These are phyloP conservation scores for Fraxinus velutina DNA, from an alignment of 305 asterid species.

Conservation along the genomic window DNA sequence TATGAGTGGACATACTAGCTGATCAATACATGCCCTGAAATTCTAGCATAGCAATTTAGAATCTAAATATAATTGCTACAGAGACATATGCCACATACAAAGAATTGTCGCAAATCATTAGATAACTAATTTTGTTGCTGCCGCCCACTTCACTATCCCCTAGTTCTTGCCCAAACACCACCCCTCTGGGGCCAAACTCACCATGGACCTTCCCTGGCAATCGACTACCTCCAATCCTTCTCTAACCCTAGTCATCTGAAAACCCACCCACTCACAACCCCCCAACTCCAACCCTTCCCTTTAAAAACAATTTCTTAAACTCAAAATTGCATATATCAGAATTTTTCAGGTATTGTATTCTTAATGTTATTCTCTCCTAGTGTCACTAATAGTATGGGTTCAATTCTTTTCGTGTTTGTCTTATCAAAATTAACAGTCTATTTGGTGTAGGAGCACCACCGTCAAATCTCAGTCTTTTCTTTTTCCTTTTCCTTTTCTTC, in stretches of 20 bases:
- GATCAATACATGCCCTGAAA: constrained; percentile 19
- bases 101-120: background rate
- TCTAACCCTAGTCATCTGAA: background rate
- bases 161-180: background rate
- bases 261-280: background rate
- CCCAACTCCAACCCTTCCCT: background rate
- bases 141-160: background rate
- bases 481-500: background rate
- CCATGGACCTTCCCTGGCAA: background rate
- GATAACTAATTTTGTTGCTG: background rate
- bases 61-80: background rate
- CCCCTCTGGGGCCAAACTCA: background rate
- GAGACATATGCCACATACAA: background rate
- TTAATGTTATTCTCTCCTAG: background rate
- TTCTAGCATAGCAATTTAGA: background rate
- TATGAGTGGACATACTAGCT: constrained; percentile 14
- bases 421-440: background rate
- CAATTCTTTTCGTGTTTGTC: background rate
- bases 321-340: background rate
- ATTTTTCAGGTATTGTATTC: background rate
- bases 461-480: background rate
- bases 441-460: background rate
- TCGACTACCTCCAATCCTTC: background rate
- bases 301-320: background rate
- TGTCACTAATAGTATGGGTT: background rate